Conservation (phyloP, 371 early-diverging fungal genomes). For the Choanephora cucurbitarum region DNA sequence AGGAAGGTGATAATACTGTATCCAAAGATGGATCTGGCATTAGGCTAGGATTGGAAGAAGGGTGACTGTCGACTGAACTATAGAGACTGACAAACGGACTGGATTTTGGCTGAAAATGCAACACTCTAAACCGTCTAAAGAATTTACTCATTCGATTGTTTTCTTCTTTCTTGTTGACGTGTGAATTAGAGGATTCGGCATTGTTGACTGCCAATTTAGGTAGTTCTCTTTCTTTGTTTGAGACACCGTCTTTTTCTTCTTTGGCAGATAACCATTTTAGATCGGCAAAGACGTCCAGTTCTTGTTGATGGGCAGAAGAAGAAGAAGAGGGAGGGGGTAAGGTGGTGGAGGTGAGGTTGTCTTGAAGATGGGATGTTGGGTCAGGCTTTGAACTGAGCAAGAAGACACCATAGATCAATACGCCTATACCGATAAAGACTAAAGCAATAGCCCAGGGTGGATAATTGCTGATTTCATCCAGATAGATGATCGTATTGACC, state of each 20-base stretch:
- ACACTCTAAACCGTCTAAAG: not conserved
- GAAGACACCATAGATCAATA: conserved; percentile 58
- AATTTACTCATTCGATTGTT: not conserved
- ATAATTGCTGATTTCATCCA: conserved; percentile 58
- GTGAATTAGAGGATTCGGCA: conserved; percentile 4
- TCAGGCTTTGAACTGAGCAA: conserved; percentile 63
- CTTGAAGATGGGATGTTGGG: conserved; percentile 29
- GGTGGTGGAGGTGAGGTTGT: conserved; percentile 3
- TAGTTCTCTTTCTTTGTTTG: conserved; percentile 2
- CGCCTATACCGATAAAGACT: conserved; percentile 59
- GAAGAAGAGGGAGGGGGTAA: too few species aligned
- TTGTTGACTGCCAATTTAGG: conserved; percentile 8
- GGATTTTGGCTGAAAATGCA: conserved; percentile 6
- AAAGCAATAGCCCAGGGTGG: conserved; percentile 62
- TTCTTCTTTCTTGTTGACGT: not conserved
- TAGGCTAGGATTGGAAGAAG: not conserved
- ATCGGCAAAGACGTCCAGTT: conserved; percentile 3
- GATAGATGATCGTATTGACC: conserved; percentile 67
- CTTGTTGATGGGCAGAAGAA: conserved; percentile 4
- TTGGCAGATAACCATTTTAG: conserved; percentile 32
- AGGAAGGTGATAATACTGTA: too few species aligned
- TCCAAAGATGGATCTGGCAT: not conserved
- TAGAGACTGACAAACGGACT: conserved; percentile 23
- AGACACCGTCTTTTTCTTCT: conserved; percentile 28
- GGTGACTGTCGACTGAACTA: conserved; percentile 4